Base-by-base conservation (phyloP, 495 filamentous ascomycete species). In the Rhypophila decipiens region DNA sequence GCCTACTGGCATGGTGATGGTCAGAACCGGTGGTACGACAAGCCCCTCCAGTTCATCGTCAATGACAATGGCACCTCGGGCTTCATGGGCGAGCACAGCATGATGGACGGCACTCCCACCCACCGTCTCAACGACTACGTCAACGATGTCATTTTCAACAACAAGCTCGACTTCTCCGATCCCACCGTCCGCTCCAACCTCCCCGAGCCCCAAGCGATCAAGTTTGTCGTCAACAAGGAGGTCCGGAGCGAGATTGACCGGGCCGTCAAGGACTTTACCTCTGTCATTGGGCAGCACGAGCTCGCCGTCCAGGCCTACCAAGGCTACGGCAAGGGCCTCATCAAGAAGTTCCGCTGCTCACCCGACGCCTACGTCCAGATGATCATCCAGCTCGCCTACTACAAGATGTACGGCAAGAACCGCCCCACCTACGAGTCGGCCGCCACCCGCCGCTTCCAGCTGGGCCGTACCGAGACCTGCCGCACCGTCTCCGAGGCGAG, bases 81-180 rank as follows among this genome's bases (percentile, higher is more conserved):
- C 50, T 99, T 99, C 77, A 88, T 87, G 73, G 94, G 94, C 60
- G 94, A 99, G 75, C 94, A 99, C 75, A 90, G 84, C 69, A 97
- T 99, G 94, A 99, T 99, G 94, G 94, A 99, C 65, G 94, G 94
- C 47, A 99, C 91, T 22, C 89, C 94, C 2, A 99, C 94, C 11
- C 90, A 97, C 67, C 82, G 94, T 3, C 79, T 99, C 24, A 97
- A 95, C 66, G 93, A 99, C 76, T 87, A 87, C 63, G 76, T 90
- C 67, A 93, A 90, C 74, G 78, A 80, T 59, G 71, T 88, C 56
- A 95, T 96, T 67, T 89, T 90, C 71, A 80, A 80, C 73, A 87
- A 94, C 70, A 90, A 89, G 64, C 80, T 97, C 51, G 87, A 96
- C 65, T 84, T 95, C 58, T 84, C 82, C 39, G 73, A 86, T 58